phyloP scores from a whole-genome alignment of 306 rosid species.

The Cicer pinnatifidum region DNA sequence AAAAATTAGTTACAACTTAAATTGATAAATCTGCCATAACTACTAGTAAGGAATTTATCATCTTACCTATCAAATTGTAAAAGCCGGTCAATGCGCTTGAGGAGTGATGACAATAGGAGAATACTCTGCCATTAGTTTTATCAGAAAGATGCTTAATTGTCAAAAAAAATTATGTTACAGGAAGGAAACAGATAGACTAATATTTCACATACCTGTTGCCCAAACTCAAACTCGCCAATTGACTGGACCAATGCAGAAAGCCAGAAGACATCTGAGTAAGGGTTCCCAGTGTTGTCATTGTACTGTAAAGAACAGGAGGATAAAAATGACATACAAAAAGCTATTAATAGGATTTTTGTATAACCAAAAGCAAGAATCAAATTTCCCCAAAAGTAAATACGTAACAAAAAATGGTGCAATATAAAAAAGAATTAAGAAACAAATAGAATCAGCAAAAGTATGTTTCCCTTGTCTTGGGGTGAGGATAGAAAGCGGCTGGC shows the following conservation, averaged over 20 bases:
- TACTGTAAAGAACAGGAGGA: conserved; percentile 61
- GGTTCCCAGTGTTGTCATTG: conserved; percentile 92
- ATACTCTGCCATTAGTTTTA: conserved; percentile 71
- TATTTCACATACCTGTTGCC: conserved; percentile 78
- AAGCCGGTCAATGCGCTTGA: conserved; percentile 88
- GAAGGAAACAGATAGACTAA: conserved; percentile 24
- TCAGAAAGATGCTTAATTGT: conserved; percentile 44
- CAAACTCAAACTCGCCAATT: conserved; percentile 91
- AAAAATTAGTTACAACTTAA: conserved; percentile 44
- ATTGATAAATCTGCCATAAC: conserved; percentile 36
- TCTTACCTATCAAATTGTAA: conserved; percentile 90
- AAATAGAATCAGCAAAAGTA: conserved; percentile 1
- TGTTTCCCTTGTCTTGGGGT: conserved; percentile 3
- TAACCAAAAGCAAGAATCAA: conserved; percentile 35
- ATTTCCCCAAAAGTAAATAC: conserved; percentile 4
- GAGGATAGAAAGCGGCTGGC: conserved; percentile 19
- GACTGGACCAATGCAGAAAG: conserved; percentile 91
- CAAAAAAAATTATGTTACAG: neutral
- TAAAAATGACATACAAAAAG: conserved; percentile 35
- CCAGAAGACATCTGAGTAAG: conserved; percentile 96
- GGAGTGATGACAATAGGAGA: conserved; percentile 76
- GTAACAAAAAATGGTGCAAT: conserved; percentile 15
- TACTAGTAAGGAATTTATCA: conserved; percentile 40
- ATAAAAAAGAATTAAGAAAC: conserved; percentile 6
- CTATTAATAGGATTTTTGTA: conserved; percentile 2